Percentiles rank a stretch among this genome's conserved stretches.
These are phyloP conservation scores for Lycium ferocissimum DNA, from an alignment of 257 asterid species.

Conservation along the genomic window DNA sequence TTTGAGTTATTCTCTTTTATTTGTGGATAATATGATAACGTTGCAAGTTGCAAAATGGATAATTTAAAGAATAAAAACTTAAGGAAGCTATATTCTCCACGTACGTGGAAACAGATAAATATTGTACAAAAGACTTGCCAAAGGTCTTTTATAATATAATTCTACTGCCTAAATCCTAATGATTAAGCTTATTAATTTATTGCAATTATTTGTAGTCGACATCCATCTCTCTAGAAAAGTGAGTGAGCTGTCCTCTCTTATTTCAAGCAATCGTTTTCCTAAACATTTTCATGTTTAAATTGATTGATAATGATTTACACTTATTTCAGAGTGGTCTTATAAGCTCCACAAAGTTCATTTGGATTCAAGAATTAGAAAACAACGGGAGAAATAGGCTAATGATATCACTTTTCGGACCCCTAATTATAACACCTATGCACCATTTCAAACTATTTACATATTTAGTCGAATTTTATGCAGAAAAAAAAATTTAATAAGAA, in stretches of 20 bases:
- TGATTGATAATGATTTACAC: neutral
- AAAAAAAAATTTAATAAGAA: too few species aligned
- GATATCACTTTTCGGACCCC: too few species aligned
- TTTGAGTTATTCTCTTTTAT: neutral
- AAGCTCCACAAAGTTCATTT: too few species aligned
- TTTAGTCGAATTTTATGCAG: too few species aligned
- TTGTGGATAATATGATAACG: neutral
- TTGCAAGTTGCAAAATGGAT: neutral
- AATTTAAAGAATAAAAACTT: conserved; percentile 2
- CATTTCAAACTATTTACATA: too few species aligned
- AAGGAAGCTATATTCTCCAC: neutral
- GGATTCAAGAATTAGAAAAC: neutral
- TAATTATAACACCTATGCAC: too few species aligned
- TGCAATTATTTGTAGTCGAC: neutral
- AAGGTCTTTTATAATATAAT: neutral
- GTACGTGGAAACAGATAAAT: neutral
- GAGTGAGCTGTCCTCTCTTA: neutral
- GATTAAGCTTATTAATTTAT: neutral
- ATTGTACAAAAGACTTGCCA: neutral
- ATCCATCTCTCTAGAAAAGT: neutral
- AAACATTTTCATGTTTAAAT: neutral
- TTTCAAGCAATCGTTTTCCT: neutral
- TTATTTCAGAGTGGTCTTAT: neutral
- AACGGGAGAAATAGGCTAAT: too few species aligned
- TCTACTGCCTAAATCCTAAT: neutral